Percentiles rank a stretch among this genome's conserved stretches.
Evolutionary conservation across 1,284 basidiomycete genomes (phyloP).

Genomic region (Austroboletus novae-zelandiae): DNA sequence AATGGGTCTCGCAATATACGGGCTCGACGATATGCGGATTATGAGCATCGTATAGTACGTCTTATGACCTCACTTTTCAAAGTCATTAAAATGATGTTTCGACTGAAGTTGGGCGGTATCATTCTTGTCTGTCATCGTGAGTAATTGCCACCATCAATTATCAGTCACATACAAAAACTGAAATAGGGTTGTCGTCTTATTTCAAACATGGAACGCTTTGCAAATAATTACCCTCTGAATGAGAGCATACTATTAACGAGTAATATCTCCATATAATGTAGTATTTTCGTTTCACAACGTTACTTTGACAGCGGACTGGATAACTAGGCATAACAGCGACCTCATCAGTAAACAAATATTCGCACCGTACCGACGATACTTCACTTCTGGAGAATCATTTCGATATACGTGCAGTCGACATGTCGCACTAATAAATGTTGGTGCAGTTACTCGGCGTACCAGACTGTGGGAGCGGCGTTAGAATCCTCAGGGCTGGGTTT

Average conservation of each 20-base stretch:
- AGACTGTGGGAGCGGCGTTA: not conserved
- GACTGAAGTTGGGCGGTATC: conserved; percentile 13
- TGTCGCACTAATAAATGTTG: too few relatives aligned
- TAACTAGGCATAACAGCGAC: too few relatives aligned
- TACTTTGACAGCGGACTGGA: too few relatives aligned
- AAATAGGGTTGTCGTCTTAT: conserved; percentile 18
- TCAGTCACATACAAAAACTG: not conserved
- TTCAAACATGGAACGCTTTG: conserved; percentile 18
- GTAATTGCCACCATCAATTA: not conserved
- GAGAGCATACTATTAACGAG: conserved; percentile 15
- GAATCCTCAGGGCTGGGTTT: not conserved
- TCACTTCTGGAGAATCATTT: too few relatives aligned
- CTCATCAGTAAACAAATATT: too few relatives aligned
- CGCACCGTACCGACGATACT: too few relatives aligned
- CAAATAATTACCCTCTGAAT: not conserved
- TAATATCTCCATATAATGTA: conserved; percentile 8
- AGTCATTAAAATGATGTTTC: not conserved
- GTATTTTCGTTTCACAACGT: too few relatives aligned
- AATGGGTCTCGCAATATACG: not conserved
- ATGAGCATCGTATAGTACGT: conserved; percentile 10
- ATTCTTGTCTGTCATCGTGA: conserved; percentile 12
- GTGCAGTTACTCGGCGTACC: too few relatives aligned
- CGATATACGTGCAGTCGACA: too few relatives aligned
- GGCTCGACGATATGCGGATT: not conserved
- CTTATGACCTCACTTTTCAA: not conserved